Evolutionary conservation across 352 stramenopile species (phyloP), one percentile per base, ranked within the genome.

Genomic region (Phytophthora melonis): DNA sequence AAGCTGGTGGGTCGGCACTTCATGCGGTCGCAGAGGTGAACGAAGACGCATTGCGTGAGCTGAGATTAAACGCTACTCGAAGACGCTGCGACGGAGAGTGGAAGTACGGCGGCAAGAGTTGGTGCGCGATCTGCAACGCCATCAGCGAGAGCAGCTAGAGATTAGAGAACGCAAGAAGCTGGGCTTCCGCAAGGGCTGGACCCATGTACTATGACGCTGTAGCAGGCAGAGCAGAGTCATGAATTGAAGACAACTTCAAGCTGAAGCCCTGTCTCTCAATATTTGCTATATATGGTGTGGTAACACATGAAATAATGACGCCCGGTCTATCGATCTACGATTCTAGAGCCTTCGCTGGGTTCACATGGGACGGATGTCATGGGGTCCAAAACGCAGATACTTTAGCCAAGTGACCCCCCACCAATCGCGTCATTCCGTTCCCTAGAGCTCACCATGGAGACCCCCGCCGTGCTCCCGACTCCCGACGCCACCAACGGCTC

Each of bases 21-120:
- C 50, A 68, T 9, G 23, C 70, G 32, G 52, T 74, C 21, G 54
- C 49, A 18, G 66, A 76, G n/a, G 73, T 89, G 4, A 78, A 89
- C 55, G 59, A 82, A 39, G 63, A 74, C 18, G 71, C 81, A 39
- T 60, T 90, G 5, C 68, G 83, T 10, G 19, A n/a, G n/a, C 25
- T 2, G 82, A 90, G 60, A 75, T 92, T 21, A 66, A 79, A 10
- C 69, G 69, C 25, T 90, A 89, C 49, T 77, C 80, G 3, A 72
- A 67, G 16, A 80, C 83, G 19, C 53, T 91, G 14, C 62, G 57
- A 4, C 61, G 68, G 43, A 73, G 84, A 18, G 68, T 89, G 19
- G 79, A 83, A 16, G 55, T 74, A n/a, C 68, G 77, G 2, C 70
- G 77, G 10, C 70, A 79, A 43, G 77, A 83, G 21, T 65, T 80